These are phyloP conservation scores for Taxillus chinensis DNA, from an alignment of 164 flowering plant species.

Conservation along the genomic window DNA sequence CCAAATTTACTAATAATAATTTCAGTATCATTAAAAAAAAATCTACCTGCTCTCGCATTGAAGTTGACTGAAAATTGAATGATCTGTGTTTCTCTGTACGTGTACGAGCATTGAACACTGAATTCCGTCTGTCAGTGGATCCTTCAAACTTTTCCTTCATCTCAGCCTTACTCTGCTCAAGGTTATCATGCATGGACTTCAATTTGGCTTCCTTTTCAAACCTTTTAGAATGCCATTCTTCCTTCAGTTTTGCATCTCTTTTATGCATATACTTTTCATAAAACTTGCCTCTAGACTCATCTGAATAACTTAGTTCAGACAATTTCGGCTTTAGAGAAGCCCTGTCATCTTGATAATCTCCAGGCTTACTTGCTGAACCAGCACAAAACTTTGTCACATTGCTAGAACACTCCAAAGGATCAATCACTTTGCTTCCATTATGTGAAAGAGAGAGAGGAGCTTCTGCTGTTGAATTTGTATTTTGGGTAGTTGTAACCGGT, in stretches of 20 bases:
- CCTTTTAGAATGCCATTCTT: conserved; percentile 66
- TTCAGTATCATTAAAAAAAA: not conserved
- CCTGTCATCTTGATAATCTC: conserved; percentile 23
- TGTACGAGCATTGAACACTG: conserved; percentile 35
- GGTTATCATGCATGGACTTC: conserved; percentile 82
- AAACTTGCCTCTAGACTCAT: conserved; percentile 64
- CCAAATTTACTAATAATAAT: not conserved
- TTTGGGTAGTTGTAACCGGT: conserved; percentile 17
- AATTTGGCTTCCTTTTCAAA: conserved; percentile 81
- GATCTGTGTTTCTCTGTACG: conserved; percentile 70
- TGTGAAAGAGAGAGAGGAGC: conserved; percentile 22
- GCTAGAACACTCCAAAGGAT: conserved; percentile 25
- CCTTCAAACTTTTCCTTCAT: conserved; percentile 60
- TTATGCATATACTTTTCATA: conserved; percentile 79
- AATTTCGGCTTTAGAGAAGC: conserved; percentile 26
- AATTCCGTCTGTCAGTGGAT: conserved; percentile 40
- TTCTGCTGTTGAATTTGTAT: conserved; percentile 24
- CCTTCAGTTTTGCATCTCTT: conserved; percentile 76
- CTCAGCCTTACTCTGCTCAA: conserved; percentile 72
- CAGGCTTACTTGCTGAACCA: conserved; percentile 21
- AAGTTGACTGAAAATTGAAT: conserved; percentile 33
- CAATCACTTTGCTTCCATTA: conserved; percentile 15
- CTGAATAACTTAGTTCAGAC: conserved; percentile 35
- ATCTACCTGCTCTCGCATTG: conserved; percentile 67
- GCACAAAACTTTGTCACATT: conserved; percentile 20